Conservation (phyloP, 352 stramenopile species). For the Pythium apleroticum region DNA sequence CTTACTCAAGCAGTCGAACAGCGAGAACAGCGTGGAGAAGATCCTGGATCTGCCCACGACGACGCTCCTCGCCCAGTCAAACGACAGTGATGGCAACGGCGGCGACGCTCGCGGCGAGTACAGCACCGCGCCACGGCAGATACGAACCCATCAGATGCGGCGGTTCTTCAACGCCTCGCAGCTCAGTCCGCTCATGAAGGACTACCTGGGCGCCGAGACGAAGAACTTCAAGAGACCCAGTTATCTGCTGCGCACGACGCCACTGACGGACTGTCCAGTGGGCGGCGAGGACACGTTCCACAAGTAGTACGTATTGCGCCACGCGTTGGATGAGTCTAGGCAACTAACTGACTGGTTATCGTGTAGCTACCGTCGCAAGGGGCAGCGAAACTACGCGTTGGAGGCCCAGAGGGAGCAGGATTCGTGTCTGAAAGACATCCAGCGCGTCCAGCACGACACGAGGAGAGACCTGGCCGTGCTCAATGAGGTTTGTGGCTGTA, state of each 20-base stretch:
- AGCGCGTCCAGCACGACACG: constrained; percentile 54
- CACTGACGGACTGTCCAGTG: constrained; percentile 61
- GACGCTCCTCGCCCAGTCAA: background rate
- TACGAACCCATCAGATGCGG: constrained; percentile 65
- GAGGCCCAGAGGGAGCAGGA: constrained; percentile 55
- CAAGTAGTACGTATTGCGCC: constrained; percentile 63
- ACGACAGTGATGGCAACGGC: background rate
- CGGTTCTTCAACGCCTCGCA: constrained; percentile 79
- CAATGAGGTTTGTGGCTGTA: constrained; percentile 39
- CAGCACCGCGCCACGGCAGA: constrained; percentile 14
- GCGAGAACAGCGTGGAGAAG: constrained; percentile 60
- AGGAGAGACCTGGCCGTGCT: constrained; percentile 59
- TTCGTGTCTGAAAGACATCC: constrained; percentile 56
- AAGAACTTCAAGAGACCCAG: constrained; percentile 67
- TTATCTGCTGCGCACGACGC: constrained; percentile 76
- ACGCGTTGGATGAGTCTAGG: too few species aligned
- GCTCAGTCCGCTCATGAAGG: constrained; percentile 76
- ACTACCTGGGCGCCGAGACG: constrained; percentile 60
- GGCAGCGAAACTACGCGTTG: constrained; percentile 41
- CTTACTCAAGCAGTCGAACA: constrained; percentile 43
- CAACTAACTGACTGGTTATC: background rate
- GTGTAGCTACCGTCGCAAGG: constrained; percentile 47
- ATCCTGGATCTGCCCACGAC: constrained; percentile 37
- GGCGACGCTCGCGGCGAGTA: background rate
- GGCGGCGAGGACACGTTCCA: constrained; percentile 83